Evolutionary conservation across 305 asterid species (phyloP).

Genomic region (Fraxinus xanthoxyloides): DNA sequence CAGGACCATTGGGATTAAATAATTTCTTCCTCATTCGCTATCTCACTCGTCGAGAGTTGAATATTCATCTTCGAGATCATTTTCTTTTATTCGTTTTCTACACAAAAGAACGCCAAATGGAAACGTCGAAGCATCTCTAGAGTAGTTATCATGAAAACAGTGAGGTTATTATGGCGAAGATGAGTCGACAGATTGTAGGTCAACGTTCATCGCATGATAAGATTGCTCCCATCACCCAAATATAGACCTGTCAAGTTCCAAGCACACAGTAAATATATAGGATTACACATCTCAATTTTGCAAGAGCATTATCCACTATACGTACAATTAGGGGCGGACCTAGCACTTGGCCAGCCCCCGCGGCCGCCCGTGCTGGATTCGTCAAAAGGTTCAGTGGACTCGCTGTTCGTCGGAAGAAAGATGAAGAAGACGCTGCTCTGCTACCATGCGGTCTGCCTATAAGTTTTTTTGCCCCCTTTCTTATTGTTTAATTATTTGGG

Average conservation of each 20-base stretch:
- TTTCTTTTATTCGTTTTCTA: too few relatives aligned
- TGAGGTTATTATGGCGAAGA: conserved; percentile 88
- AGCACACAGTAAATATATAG: not conserved
- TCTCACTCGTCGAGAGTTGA: conserved; percentile 47
- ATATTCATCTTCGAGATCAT: conserved; percentile 35
- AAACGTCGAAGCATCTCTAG: conserved; percentile 87
- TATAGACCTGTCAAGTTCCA: conserved; percentile 57
- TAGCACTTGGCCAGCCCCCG: too few relatives aligned
- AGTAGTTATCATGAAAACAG: conserved; percentile 71
- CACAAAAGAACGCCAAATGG: conserved; percentile 48
- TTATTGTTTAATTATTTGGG: too few relatives aligned
- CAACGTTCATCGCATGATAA: conserved; percentile 91
- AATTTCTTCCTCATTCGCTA: conserved; percentile 62
- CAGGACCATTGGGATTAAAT: conserved; percentile 61
- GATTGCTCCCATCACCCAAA: conserved; percentile 94
- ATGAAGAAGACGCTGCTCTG: too few relatives aligned
- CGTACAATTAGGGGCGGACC: too few relatives aligned
- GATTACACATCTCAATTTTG: too few relatives aligned
- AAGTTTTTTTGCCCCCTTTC: too few relatives aligned
- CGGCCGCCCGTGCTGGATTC: too few relatives aligned
- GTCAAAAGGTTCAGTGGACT: too few relatives aligned
- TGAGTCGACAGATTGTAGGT: conserved; percentile 98
- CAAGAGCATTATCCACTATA: too few relatives aligned
- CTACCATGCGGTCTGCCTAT: too few relatives aligned
- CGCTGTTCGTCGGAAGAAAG: too few relatives aligned